These are phyloP conservation scores for Pyronema omphalodes DNA, from an alignment of 495 filamentous ascomycete genomes.

Conservation along the genomic window DNA sequence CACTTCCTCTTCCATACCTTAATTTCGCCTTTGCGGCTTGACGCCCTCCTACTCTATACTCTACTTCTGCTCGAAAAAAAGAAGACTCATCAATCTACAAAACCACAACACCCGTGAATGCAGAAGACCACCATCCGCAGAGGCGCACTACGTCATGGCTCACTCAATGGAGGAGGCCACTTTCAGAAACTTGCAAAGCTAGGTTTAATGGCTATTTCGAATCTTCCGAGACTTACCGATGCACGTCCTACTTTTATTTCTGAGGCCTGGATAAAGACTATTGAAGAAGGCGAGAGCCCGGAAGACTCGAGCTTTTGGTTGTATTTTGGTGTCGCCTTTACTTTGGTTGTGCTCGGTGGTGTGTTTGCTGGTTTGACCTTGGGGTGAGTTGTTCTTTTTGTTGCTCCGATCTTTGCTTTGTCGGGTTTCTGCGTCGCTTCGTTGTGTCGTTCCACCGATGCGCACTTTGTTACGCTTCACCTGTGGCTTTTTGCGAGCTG, in stretches of 20 bases:
- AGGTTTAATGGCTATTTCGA: constrained; percentile 10
- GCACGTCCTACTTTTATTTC: constrained; percentile 6
- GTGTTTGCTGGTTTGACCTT: constrained; percentile 96
- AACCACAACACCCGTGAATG: not conserved
- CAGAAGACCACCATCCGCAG: not conserved
- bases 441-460: not conserved
- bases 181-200: constrained; percentile 3
- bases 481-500: too few species aligned
- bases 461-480: too few species aligned
- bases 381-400: constrained; percentile 33
- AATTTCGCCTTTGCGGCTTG: too few species aligned
- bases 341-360: constrained; percentile 69
- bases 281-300: constrained; percentile 34
- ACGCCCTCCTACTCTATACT: too few species aligned
- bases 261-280: constrained; percentile 7
- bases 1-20: too few species aligned
- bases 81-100: not conserved
- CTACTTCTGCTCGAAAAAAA: too few species aligned
- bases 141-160: constrained; percentile 5
- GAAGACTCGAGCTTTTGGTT: constrained; percentile 38
- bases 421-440: not conserved
- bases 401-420: not conserved
- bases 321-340: constrained; percentile 47
- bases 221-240: constrained; percentile 15
- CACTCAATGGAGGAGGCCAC: not conserved